Conservation (phyloP, 225 moss, liverwort and hornwort species). For the Takakia lepidozioides region DNA sequence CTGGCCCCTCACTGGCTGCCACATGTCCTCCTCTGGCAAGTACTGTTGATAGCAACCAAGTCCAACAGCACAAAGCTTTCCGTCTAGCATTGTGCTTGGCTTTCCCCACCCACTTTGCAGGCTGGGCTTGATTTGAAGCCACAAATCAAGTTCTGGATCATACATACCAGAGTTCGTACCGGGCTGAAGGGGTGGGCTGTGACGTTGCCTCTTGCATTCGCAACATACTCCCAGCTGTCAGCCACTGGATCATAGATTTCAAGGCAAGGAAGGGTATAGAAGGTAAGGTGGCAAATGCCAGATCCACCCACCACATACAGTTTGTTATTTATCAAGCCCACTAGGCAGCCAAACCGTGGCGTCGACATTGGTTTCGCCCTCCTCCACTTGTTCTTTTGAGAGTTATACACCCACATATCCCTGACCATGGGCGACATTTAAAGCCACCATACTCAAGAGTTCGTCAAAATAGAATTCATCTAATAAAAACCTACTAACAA, state of each 20-base stretch:
- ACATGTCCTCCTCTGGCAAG: constrained; percentile 23
- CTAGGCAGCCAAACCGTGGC: constrained; percentile 32
- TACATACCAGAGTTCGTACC: constrained; percentile 34
- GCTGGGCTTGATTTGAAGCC: constrained; percentile 38
- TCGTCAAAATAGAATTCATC: no score
- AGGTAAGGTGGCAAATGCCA: constrained; percentile 37
- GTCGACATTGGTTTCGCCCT: constrained; percentile 36
- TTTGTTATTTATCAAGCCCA: constrained; percentile 23
- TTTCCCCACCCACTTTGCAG: constrained; percentile 38
- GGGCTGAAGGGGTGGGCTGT: constrained; percentile 40
- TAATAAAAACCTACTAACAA: no score
- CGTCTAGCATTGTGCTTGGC: constrained; percentile 44
- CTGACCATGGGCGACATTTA: constrained; percentile 16
- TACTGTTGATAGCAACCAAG: constrained; percentile 40
- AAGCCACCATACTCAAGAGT: no score
- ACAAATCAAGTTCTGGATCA: constrained; percentile 27
- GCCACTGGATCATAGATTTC: constrained; percentile 24
- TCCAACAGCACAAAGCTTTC: constrained; percentile 35
- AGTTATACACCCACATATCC: constrained; percentile 44
- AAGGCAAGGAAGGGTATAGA: constrained; percentile 37
- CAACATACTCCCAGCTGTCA: constrained; percentile 27
- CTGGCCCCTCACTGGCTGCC: constrained; percentile 29
- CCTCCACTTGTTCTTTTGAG: constrained; percentile 35
- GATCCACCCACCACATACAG: constrained; percentile 42
- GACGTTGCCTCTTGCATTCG: constrained; percentile 30